phyloP scores from a whole-genome alignment of 1,139 yeast species.

The Debaryomyces sp. region DNA sequence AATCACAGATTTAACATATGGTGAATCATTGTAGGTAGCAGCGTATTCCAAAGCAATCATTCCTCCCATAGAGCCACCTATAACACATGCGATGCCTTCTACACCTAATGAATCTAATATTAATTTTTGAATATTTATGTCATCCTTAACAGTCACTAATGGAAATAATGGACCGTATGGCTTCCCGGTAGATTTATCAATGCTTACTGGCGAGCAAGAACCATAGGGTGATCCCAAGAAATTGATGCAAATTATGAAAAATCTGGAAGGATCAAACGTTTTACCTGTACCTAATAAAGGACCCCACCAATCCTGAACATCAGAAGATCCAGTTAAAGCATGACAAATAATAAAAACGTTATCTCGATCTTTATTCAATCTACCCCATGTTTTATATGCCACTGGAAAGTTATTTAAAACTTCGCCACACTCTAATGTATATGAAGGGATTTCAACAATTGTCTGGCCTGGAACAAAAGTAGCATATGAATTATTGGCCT shows the following conservation, averaged over 20 bases:
- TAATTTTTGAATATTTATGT: constrained; percentile 75
- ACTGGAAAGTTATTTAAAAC: constrained; percentile 74
- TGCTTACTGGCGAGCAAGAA: constrained; percentile 86
- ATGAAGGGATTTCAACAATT: constrained; percentile 76
- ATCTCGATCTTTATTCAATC: constrained; percentile 61
- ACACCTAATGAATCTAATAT: constrained; percentile 79
- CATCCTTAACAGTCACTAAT: constrained; percentile 87
- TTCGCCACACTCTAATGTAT: constrained; percentile 82
- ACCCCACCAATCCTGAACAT: constrained; percentile 99
- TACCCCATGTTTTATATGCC: constrained; percentile 96
- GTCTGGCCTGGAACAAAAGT: constrained; percentile 77
- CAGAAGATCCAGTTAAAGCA: constrained; percentile 94
- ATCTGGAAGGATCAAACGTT: constrained; percentile 89
- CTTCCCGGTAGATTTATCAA: constrained; percentile 69
- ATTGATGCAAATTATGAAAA: constrained; percentile 83
- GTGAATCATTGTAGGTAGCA: constrained; percentile 65
- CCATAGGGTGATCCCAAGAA: constrained; percentile 97
- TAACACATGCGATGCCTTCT: constrained; percentile 73
- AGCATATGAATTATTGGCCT: constrained; percentile 62
- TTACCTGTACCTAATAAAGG: constrained; percentile 84
- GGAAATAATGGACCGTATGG: constrained; percentile 96
- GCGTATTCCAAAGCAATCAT: constrained; percentile 90
- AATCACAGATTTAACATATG: constrained; percentile 70
- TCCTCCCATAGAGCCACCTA: constrained; percentile 99
- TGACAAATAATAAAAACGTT: constrained; percentile 90